Evolutionary conservation across 2,329 filamentous ascomycete species (phyloP), one percentile per base, ranked within the genome.

Genomic region (Elsinoe arachidis): DNA sequence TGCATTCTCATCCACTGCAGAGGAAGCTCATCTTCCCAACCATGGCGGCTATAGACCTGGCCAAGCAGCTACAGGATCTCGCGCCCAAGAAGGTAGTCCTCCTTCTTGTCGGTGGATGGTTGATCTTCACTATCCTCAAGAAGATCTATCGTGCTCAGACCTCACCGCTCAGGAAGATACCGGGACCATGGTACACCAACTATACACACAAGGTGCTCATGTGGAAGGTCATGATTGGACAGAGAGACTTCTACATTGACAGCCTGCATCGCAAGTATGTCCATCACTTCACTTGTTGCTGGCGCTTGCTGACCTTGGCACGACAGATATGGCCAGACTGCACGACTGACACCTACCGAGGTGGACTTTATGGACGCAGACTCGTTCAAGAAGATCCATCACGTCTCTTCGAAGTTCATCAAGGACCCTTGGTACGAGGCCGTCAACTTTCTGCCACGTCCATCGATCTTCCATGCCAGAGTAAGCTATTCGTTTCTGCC

Each of bases 311-410:
- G 5, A 37, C 15, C 9, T 33, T 23, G 39, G 14, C 35, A 15
- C 6, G 14, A 30, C 35, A 57, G 55, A 26, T 57, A 57, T 49
- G 55, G 55, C 33, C 55, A 46, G 43, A 57, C 55, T 38, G 55
- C 49, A 15, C 55, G 55, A 26, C 35, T 35, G 15, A 47, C 55
- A 10, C 55, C 55, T 14, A 47, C 39, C n/a, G 55, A 57, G 55
- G 55, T 43, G 35, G 55, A 57, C 44, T 57, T 57, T 21, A 57
- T 57, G 55, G 55, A 57, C 21, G 55, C 55, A 47, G 55, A 57
- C 10, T 57, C 55, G 3, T 57, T 47, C 44, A 57, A 49, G 37
- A 47, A 46, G 55, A 57, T 57, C 35, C 55, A 57, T 33, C 55
- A 57, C 49, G 55, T 49, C n/a, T 57, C 55, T 34, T 57, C 55